Percentiles rank a stretch among this genome's conserved stretches.
These are phyloP conservation scores for Arachis monticola DNA, from an alignment of 331 rosid species.

Conservation along the genomic window DNA sequence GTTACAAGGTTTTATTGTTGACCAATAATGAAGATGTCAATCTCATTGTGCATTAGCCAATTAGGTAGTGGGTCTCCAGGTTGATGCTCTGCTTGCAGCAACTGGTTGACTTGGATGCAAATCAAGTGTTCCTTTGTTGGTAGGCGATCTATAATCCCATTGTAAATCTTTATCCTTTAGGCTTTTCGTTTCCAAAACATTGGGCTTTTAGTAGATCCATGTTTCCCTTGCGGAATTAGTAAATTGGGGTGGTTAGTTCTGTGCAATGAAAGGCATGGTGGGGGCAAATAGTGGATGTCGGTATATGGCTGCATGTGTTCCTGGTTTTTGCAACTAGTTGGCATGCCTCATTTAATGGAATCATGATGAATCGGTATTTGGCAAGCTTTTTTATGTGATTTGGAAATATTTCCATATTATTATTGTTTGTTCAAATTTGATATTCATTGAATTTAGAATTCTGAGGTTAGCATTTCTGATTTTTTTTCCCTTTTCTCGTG, in stretches of 20 bases:
- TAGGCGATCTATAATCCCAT: neutral
- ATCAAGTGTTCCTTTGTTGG: neutral
- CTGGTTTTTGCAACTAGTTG: neutral
- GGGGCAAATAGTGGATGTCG: neutral
- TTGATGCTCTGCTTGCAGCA: neutral
- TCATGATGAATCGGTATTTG: neutral
- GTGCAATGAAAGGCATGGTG: neutral
- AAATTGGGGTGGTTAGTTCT: neutral
- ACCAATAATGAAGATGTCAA: neutral
- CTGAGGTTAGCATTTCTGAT: constrained; percentile 16
- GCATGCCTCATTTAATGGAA: neutral
- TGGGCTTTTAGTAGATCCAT: neutral
- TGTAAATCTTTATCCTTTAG: neutral
- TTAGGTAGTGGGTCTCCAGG: neutral
- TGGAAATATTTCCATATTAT: constrained; percentile 10
- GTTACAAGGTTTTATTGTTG: neutral
- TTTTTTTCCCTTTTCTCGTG: neutral
- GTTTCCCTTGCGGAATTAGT: neutral
- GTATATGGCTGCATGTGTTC: neutral
- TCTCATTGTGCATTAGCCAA: neutral
- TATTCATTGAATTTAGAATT: neutral
- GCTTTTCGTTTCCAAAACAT: neutral
- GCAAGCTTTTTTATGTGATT: neutral
- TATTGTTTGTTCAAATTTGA: neutral
- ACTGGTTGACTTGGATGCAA: neutral